Conservation (phyloP, 257 asterid genomes). For the Ballota nigra region DNA sequence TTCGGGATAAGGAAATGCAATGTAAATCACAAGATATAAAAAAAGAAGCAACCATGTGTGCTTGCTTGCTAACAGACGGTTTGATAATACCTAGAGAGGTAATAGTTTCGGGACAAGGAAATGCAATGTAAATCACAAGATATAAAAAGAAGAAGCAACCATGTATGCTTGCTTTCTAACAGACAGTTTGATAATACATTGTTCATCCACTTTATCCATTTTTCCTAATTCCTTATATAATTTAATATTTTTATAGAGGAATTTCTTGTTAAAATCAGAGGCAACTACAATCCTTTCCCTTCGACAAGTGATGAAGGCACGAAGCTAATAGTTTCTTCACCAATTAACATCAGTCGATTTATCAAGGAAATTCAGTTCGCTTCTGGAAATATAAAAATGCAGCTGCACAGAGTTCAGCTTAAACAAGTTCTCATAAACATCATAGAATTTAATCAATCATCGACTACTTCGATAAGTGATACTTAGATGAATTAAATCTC, state of each 20-base stretch:
- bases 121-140: background rate
- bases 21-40: background rate
- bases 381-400: background rate
- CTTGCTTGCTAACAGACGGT: background rate
- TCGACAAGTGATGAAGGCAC: background rate
- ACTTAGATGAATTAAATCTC: background rate
- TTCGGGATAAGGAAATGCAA: background rate
- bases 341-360: background rate
- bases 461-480: slow-evolving; percentile 3
- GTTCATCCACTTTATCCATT: slow-evolving; percentile 2
- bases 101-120: background rate
- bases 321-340: too few species aligned
- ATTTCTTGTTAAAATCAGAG: background rate
- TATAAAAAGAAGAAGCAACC: slow-evolving; percentile 1
- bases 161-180: background rate
- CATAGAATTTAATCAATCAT: background rate
- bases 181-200: background rate
- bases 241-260: background rate
- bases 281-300: background rate
- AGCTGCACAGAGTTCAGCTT: slow-evolving; percentile 7
- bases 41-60: background rate
- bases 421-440: background rate
- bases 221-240: background rate
- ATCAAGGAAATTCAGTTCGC: background rate
- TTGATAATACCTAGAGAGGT: slow-evolving; percentile 51